These are phyloP conservation scores for Lactarius psammicola DNA, from an alignment of 768 basidiomycete genomes.

Conservation along the genomic window DNA sequence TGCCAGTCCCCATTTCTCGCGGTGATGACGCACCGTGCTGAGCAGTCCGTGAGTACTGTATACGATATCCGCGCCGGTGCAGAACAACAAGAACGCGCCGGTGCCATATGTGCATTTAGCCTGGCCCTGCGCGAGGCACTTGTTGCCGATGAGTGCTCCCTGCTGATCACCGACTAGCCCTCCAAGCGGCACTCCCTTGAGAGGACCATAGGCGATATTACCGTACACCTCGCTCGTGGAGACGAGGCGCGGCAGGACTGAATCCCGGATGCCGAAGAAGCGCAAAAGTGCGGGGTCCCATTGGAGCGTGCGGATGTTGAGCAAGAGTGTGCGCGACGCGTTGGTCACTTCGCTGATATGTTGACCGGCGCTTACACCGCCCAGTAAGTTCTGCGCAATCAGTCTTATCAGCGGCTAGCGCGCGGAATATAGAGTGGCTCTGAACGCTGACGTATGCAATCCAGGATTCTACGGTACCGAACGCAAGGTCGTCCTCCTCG, in stretches of 20 bases:
- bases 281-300: slow-evolving; percentile 83
- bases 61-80: slow-evolving; percentile 86
- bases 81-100: slow-evolving; percentile 94
- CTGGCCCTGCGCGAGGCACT: slow-evolving; percentile 86
- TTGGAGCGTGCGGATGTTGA: slow-evolving; percentile 74
- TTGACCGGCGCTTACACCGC: slow-evolving; percentile 62
- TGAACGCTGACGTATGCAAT: slow-evolving; percentile 65
- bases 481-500: slow-evolving; percentile 74
- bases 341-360: slow-evolving; percentile 95
- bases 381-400: slow-evolving; percentile 68
- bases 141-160: slow-evolving; percentile 94
- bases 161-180: slow-evolving; percentile 99
- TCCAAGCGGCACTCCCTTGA: slow-evolving; percentile 79
- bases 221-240: slow-evolving; percentile 95
- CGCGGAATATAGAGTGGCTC: not conserved
- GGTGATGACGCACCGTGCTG: slow-evolving; percentile 79
- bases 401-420: slow-evolving; percentile 5
- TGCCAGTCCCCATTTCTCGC: too few relatives aligned
- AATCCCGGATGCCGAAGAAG: slow-evolving; percentile 80
- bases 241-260: slow-evolving; percentile 81
- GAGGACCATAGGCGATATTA: slow-evolving; percentile 58
- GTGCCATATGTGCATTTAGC: slow-evolving; percentile 99
- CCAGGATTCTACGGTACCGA: slow-evolving; percentile 98
- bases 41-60: slow-evolving; percentile 83
- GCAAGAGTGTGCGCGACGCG: slow-evolving; percentile 91